These are phyloP conservation scores for Fraxinus xanthoxyloides DNA, from an alignment of 305 asterid genomes.

Conservation along the genomic window DNA sequence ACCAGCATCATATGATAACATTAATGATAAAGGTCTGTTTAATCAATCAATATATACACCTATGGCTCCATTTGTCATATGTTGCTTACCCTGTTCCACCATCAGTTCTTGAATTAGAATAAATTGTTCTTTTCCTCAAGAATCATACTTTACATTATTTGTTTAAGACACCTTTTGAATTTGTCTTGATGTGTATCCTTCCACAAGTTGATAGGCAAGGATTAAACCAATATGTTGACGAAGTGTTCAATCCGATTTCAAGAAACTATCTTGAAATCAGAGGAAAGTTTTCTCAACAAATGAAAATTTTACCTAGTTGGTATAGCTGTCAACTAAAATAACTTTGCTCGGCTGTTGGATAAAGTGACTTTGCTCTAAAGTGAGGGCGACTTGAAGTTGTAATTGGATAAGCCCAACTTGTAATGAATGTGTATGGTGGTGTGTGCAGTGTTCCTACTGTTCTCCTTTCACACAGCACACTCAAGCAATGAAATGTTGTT, in stretches of 20 bases:
- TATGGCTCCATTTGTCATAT: neutral
- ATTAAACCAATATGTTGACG: neutral
- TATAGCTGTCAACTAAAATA: neutral
- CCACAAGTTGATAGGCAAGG: neutral
- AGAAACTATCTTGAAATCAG: neutral
- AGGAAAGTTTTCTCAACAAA: neutral
- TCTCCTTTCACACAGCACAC: constrained; percentile 8
- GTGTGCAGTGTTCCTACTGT: neutral
- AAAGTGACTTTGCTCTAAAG: neutral
- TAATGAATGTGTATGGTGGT: neutral
- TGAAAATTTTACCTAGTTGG: neutral
- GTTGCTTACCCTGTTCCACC: neutral
- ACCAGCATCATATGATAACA: neutral
- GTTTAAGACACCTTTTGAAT: neutral
- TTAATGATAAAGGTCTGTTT: neutral
- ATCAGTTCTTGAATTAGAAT: neutral
- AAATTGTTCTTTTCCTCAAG: neutral
- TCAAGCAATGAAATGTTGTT: neutral
- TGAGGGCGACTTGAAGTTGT: neutral
- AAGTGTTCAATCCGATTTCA: neutral
- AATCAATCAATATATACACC: neutral
- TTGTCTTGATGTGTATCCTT: neutral
- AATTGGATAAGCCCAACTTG: neutral
- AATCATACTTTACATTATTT: neutral
- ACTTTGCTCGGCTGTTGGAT: neutral